A percentile compares a stretch with the other conserved stretches of the same genome.
Evolutionary conservation across 306 rosid genomes (phyloP).

Genomic region (Quercus mongolica): DNA sequence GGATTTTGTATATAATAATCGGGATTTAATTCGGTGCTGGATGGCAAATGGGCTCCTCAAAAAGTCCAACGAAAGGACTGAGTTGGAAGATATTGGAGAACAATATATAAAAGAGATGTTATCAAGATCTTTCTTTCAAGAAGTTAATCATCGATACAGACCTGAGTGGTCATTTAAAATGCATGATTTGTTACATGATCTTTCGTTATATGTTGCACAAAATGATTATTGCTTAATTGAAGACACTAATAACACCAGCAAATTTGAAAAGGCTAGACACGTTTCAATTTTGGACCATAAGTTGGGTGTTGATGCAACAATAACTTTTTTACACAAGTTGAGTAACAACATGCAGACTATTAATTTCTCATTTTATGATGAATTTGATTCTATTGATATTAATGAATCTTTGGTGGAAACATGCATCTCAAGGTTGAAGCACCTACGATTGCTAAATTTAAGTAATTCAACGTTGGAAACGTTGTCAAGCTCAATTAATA

Average conservation of each 20-base stretch:
- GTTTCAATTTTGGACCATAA: no score
- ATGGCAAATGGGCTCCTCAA: conserved; percentile 27
- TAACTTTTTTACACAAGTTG: no score
- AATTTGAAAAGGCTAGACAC: no score
- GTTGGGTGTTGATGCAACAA: neutral
- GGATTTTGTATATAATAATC: neutral
- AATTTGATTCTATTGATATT: no score
- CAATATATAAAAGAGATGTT: conserved; percentile 16
- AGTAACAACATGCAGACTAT: no score
- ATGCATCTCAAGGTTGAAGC: no score
- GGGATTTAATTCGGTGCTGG: conserved; percentile 17
- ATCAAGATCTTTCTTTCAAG: conserved; percentile 19
- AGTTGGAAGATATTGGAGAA: conserved; percentile 23
- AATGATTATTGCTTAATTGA: no score
- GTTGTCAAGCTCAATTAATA: conserved; percentile 8
- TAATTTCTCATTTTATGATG: no score
- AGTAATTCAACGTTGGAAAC: neutral
- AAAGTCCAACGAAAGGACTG: neutral
- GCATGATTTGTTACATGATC: conserved; percentile 21
- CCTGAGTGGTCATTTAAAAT: neutral
- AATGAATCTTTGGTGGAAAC: no score
- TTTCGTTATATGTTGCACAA: conserved; percentile 6
- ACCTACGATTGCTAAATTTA: no score
- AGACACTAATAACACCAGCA: no score
- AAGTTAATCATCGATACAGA: neutral